phyloP scores from a whole-genome alignment of 2,329 filamentous ascomycete genomes.

The Penicillium concentricum region DNA sequence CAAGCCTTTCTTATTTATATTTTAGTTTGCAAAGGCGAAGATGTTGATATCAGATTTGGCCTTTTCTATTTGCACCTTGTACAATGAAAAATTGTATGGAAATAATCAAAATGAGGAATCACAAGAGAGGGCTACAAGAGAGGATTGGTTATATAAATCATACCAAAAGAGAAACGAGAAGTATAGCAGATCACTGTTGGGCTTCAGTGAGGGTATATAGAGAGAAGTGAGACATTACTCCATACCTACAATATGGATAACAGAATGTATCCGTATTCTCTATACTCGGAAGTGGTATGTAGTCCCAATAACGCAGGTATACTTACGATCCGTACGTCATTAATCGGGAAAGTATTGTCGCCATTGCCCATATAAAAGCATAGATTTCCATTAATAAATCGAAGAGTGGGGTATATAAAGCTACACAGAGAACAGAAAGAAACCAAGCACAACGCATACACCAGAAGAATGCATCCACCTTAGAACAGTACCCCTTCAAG shows the following conservation, averaged over 20 bases:
- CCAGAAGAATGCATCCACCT: not conserved
- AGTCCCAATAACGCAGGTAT: no score
- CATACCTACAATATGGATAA: not conserved
- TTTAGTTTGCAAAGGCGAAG: not conserved
- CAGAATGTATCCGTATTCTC: no score
- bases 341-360: not conserved
- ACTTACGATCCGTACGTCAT: no score
- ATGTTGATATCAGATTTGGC: not conserved
- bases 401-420: slow-evolving; percentile 14
- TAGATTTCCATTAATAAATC: not conserved
- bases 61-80: not conserved
- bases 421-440: not conserved
- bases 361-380: not conserved
- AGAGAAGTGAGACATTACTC: not conserved
- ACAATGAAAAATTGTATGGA: not conserved
- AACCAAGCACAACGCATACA: not conserved
- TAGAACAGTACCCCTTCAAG: not conserved
- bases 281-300: not conserved
- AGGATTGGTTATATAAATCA: not conserved
- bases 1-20: not conserved
- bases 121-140: not conserved
- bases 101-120: not conserved
- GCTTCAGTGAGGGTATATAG: not conserved
- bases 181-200: no score
- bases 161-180: not conserved